These are phyloP conservation scores for Endocladia muricata DNA, from an alignment of 31 red algal species.

Conservation along the genomic window DNA sequence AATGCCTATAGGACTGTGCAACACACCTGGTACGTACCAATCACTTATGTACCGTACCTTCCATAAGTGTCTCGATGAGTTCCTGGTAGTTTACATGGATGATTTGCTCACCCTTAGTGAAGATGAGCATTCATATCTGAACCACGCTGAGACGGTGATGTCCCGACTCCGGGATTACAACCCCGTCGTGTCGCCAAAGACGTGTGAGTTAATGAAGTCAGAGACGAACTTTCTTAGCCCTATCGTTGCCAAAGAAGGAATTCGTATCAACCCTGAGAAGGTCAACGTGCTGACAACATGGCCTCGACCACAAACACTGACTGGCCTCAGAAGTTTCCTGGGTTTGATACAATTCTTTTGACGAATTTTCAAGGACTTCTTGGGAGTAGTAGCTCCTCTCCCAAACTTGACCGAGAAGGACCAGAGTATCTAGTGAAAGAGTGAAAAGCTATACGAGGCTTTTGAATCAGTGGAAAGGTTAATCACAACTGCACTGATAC, in stretches of 20 bases:
- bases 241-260: constrained; percentile 8
- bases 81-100: background rate
- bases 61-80: constrained; percentile 2
- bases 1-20: constrained; percentile 16
- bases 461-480: background rate
- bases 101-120: constrained; percentile 4
- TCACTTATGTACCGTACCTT: background rate
- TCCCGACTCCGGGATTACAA: background rate
- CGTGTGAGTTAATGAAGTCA: background rate
- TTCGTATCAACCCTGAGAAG: background rate
- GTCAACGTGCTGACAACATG: constrained; percentile 10
- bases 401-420: constrained; percentile 21
- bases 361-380: constrained; percentile 13
- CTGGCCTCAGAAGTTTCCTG: constrained; percentile 22
- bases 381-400: background rate
- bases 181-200: background rate
- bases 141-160: background rate
- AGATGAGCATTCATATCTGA: background rate
- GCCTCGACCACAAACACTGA: constrained; percentile 26
- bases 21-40: background rate
- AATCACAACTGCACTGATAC: background rate
- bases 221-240: background rate
- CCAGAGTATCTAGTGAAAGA: background rate
- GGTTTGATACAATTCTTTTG: constrained; percentile 12
- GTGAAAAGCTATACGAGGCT: background rate